Evolutionary conservation across 1,139 yeast species (phyloP).

Genomic region (Geotrichum aggregatum): DNA sequence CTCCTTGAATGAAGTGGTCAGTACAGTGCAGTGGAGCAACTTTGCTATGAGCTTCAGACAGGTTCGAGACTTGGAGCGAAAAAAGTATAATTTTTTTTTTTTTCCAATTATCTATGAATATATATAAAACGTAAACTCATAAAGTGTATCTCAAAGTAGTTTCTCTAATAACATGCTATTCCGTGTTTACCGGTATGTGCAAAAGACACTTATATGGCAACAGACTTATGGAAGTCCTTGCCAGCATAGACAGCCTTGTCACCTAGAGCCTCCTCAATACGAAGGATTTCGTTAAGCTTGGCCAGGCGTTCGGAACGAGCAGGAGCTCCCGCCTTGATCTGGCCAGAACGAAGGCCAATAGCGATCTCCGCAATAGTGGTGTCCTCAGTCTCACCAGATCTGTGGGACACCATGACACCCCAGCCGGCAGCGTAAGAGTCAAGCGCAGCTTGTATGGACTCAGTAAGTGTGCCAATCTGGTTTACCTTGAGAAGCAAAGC

Average conservation of each 20-base stretch:
- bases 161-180: too few relatives aligned
- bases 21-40: too few relatives aligned
- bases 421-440: slow-evolving; percentile 87
- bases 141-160: neutral
- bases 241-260: slow-evolving; percentile 94
- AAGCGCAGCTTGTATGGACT: slow-evolving; percentile 88
- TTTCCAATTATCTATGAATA: neutral
- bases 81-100: too few relatives aligned
- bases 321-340: slow-evolving; percentile 99
- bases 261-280: slow-evolving; percentile 96
- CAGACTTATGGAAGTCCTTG: slow-evolving; percentile 61
- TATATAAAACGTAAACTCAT: neutral
- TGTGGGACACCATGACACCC: slow-evolving; percentile 98
- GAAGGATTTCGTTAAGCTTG: slow-evolving; percentile 83
- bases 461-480: slow-evolving; percentile 81
- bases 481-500: slow-evolving; percentile 92
- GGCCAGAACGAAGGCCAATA: slow-evolving; percentile 96
- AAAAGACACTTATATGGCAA: slow-evolving; percentile 29
- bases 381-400: slow-evolving; percentile 99
- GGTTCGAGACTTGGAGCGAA: too few relatives aligned
- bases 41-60: too few relatives aligned
- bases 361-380: slow-evolving; percentile 93
- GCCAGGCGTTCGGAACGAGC: slow-evolving; percentile 99
- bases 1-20: too few relatives aligned
- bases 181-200: too few relatives aligned